Conservation (phyloP, 768 basidiomycete species). For the Auricularia sp. region DNA sequence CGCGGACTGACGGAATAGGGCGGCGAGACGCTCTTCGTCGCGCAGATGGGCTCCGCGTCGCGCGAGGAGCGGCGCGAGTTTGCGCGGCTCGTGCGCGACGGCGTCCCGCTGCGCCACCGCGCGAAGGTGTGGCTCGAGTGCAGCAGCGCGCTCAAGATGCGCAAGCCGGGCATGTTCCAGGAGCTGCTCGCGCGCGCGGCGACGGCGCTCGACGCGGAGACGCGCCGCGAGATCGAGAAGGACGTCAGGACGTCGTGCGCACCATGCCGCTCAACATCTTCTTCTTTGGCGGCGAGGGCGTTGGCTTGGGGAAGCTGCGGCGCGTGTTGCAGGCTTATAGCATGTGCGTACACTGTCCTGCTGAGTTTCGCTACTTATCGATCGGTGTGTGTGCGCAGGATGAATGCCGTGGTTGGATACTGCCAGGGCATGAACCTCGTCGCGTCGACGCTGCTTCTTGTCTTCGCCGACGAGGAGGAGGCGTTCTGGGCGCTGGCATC, state of each 20-base stretch:
- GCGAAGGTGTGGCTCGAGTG: conserved; percentile 89
- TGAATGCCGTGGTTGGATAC: conserved; percentile 87
- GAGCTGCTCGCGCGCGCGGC: conserved; percentile 60
- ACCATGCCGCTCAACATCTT: conserved; percentile 93
- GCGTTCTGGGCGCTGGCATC: conserved; percentile 92
- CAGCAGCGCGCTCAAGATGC: conserved; percentile 84
- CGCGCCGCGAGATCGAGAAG: conserved; percentile 81
- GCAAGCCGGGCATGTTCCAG: conserved; percentile 81
- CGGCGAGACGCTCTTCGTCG: conserved; percentile 71
- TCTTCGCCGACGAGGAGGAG: conserved; percentile 91
- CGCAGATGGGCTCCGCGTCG: conserved; percentile 57
- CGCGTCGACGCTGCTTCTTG: conserved; percentile 86
- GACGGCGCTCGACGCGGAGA: conserved; percentile 18
- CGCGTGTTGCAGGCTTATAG: conserved; percentile 88
- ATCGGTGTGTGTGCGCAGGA: conserved; percentile 36
- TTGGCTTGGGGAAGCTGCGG: conserved; percentile 83
- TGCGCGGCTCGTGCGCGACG: conserved; percentile 65
- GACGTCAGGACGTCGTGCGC: conserved; percentile 82
- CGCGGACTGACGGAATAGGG: too few species aligned
- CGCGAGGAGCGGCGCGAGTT: conserved; percentile 72
- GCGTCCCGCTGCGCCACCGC: conserved; percentile 83
- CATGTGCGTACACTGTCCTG: conserved; percentile 41
- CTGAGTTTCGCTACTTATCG: background rate
- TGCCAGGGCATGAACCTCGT: conserved; percentile 95
- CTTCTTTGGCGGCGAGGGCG: conserved; percentile 95